Evolutionary conservation across 495 filamentous ascomycete species (phyloP).

Genomic region (Penicillium macrosclerotiorum): DNA sequence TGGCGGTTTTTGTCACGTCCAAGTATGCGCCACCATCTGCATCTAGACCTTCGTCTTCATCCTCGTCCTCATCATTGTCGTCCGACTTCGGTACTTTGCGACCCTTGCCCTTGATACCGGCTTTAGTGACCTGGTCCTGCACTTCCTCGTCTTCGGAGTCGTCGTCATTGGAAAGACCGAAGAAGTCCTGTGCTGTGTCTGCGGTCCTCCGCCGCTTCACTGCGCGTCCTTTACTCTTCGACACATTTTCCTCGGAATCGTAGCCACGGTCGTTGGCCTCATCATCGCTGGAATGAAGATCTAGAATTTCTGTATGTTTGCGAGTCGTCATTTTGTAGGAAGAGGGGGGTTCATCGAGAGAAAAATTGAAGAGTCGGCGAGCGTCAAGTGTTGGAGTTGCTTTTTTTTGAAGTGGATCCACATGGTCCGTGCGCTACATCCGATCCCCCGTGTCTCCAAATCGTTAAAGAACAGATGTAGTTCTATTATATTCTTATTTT

Average conservation of each 20-base stretch:
- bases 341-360: neutral
- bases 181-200: conserved; percentile 45
- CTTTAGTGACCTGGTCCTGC: neutral
- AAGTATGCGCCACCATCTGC: conserved; percentile 20
- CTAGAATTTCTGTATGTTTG: conserved; percentile 74
- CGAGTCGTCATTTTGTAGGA: conserved; percentile 56
- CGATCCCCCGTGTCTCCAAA: too few species aligned
- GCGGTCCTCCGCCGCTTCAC: conserved; percentile 60
- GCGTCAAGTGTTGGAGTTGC: conserved; percentile 8
- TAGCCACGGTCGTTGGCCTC: conserved; percentile 59
- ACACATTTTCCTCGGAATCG: conserved; percentile 64
- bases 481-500: too few species aligned
- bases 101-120: conserved; percentile 26
- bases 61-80: conserved; percentile 23
- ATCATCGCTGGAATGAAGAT: conserved; percentile 64
- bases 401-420: conserved; percentile 22
- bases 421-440: conserved; percentile 25
- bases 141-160: conserved; percentile 22
- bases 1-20: conserved; percentile 12
- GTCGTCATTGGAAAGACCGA: conserved; percentile 43
- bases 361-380: neutral
- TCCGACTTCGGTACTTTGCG: conserved; percentile 6
- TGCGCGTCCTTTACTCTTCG: conserved; percentile 59
- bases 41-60: conserved; percentile 10
- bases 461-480: too few species aligned